Percentiles rank a stretch among this genome's conserved stretches.
These are phyloP conservation scores for Verticillium klebahnii DNA, from an alignment of 2,329 filamentous ascomycete genomes.

Conservation along the genomic window DNA sequence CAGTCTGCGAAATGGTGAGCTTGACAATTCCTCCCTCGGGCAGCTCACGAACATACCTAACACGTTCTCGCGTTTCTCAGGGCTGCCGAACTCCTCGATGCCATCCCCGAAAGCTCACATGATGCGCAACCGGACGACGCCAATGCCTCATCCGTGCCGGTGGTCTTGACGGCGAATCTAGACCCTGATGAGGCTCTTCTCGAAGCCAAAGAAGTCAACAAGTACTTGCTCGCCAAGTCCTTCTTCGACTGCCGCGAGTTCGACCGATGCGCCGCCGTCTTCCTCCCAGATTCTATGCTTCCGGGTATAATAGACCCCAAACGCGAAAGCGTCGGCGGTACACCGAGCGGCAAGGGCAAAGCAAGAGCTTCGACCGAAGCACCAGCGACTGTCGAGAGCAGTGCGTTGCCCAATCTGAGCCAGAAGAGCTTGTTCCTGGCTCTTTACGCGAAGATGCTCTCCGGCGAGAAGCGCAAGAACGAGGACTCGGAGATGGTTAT, in stretches of 20 bases:
- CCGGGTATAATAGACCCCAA: constrained; percentile 56
- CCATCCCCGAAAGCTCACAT: constrained; percentile 59
- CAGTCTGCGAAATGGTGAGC: constrained; percentile 91
- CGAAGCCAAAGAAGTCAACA: constrained; percentile 74
- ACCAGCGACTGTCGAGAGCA: constrained; percentile 12
- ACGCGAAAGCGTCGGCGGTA: constrained; percentile 25
- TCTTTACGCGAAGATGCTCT: constrained; percentile 86
- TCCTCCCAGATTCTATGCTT: constrained; percentile 76
- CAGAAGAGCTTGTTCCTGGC: constrained; percentile 91
- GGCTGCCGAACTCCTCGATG: constrained; percentile 89
- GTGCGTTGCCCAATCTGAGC: constrained; percentile 57
- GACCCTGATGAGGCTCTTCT: constrained; percentile 71
- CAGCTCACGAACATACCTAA: background rate
- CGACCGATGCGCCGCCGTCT: constrained; percentile 86
- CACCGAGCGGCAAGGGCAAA: constrained; percentile 59
- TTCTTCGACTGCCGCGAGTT: constrained; percentile 95
- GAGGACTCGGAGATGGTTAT: constrained; percentile 98
- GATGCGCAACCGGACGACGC: constrained; percentile 46
- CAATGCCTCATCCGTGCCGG: constrained; percentile 31
- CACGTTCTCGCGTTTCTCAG: constrained; percentile 49
- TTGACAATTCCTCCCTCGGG: background rate
- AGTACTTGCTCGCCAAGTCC: constrained; percentile 86
- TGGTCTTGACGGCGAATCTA: constrained; percentile 49
- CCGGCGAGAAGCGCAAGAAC: constrained; percentile 92
- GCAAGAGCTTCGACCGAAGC: constrained; percentile 20